Base-by-base conservation (phyloP, 345 rosid genomes). In the Corchorus olitorius region DNA sequence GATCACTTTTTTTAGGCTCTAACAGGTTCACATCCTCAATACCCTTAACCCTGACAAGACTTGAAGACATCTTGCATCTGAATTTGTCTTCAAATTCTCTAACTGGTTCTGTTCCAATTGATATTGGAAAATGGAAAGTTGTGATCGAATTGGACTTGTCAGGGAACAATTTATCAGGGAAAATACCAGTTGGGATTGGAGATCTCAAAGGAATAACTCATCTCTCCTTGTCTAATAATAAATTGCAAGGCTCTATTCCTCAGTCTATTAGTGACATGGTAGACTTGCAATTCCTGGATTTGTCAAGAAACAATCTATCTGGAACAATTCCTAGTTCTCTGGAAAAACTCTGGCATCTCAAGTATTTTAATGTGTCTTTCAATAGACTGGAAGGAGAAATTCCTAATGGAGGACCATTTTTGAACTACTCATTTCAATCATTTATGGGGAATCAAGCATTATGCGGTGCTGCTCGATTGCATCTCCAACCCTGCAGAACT, bases 201-300 rank as follows among this genome's bases (percentile, higher is more conserved):
- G 20, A 19, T 10, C 73, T 80, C 37, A 54, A 15, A 8, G 27
- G 56, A 4, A 70, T 75, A 45, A 19, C 16, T 16, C 4, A 15
- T 59, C 70, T 81, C 6, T 78, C 74, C 12, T 84, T 81, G 12
- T 34, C 35, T 0, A n/a, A 50, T 33, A 84, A 81, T 15, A 14
- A 8, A 9, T 50, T 84, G 0, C 62, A 70, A 41, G 84, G 84
- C 1, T 33, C 56, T 2, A 76, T 79, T 69, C 83, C 84, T 13
- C 37, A 19, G 17, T 68, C 82, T 54, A 27, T 83, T 9, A 78
- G 77, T 27, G 35, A 49, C 0, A 6, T 83, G 50, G 8, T 43
- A 63, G 58, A 52, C 76, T 55, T 83, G 79, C 75, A 83, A 17
- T 33, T 8, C 79, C 80, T 83, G 22, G 79, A 83, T 72, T 33